phyloP scores from a whole-genome alignment of 208 protist species.

The Crithidia brevicula region DNA sequence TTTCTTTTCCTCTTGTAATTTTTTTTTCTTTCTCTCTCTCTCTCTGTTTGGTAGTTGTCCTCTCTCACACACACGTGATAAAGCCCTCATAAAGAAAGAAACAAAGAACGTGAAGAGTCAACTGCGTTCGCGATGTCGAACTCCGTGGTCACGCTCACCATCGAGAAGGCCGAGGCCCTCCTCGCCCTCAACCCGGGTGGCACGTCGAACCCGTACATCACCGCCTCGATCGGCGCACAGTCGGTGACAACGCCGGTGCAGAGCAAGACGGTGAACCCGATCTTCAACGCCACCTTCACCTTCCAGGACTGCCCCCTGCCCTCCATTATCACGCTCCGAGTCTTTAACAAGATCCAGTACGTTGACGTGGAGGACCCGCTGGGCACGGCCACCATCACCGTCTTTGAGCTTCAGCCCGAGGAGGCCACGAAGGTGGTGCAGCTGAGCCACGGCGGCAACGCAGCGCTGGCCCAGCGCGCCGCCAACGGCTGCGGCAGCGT shows the following conservation, averaged over 20 bases:
- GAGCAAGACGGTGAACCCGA: conserved; percentile 57
- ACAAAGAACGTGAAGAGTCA: too few species aligned
- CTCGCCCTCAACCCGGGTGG: conserved; percentile 68
- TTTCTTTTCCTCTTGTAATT: too few species aligned
- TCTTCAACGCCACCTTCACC: conserved; percentile 59
- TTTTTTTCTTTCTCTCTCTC: conserved; percentile 10
- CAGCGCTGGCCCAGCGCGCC: conserved; percentile 50
- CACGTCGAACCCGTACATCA: conserved; percentile 80
- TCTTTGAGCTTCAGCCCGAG: conserved; percentile 42
- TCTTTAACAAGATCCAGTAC: conserved; percentile 60
- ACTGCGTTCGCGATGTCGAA: conserved; percentile 35
- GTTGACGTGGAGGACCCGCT: conserved; percentile 70
- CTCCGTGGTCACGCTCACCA: conserved; percentile 45
- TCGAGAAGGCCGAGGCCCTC: conserved; percentile 66
- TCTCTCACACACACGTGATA: too few species aligned
- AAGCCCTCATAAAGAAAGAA: too few species aligned
- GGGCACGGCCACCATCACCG: conserved; percentile 74
- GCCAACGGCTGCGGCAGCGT: conserved; percentile 61
- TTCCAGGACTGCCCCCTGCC: conserved; percentile 69
- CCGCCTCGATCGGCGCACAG: conserved; percentile 55
- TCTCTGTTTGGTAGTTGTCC: conserved; percentile 7
- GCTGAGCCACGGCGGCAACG: conserved; percentile 71
- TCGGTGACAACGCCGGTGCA: conserved; percentile 43
- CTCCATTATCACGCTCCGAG: conserved; percentile 63
- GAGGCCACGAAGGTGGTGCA: conserved; percentile 48